Conservation (phyloP, 345 rosid species). For the sweet orange (Citrus sinensis) region DNA sequence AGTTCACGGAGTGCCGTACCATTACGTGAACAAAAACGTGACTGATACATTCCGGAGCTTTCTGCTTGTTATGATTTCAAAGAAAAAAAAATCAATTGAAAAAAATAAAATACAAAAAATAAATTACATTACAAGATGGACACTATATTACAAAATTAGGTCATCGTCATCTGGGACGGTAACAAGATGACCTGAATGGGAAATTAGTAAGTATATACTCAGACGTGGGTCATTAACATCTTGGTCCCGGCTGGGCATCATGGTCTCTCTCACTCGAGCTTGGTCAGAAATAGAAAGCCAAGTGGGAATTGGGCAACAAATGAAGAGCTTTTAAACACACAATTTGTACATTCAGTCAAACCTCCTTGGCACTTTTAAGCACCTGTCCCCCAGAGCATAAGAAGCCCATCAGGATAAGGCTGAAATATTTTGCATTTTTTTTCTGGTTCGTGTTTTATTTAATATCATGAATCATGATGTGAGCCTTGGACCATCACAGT, state of each 20-base stretch:
- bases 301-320: conserved; percentile 21
- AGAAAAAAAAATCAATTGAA: not conserved
- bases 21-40: not conserved
- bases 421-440: conserved; percentile 33
- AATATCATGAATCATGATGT: conserved; percentile 83
- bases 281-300: conserved; percentile 16
- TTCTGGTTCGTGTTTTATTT: conserved; percentile 46
- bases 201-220: conserved; percentile 18
- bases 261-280: conserved; percentile 2
- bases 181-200: conserved; percentile 21
- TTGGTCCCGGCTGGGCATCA: not conserved
- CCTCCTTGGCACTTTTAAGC: conserved; percentile 48
- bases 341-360: conserved; percentile 30
- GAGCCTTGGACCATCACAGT: conserved; percentile 80
- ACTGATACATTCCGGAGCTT: conserved; percentile 3
- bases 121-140: conserved; percentile 31
- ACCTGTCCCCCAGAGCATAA: conserved; percentile 69
- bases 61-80: not conserved
- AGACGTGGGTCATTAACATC: conserved; percentile 18
- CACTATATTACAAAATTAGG: conserved; percentile 29
- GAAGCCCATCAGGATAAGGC: conserved; percentile 61
- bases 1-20: not conserved
- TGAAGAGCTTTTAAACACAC: conserved; percentile 25
- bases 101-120: conserved; percentile 9
- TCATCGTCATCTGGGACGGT: conserved; percentile 14